A percentile compares a stretch with the other conserved stretches of the same genome.
Conservation (phyloP, 768 basidiomycete species). For the Phylloporus sp. region DNA sequence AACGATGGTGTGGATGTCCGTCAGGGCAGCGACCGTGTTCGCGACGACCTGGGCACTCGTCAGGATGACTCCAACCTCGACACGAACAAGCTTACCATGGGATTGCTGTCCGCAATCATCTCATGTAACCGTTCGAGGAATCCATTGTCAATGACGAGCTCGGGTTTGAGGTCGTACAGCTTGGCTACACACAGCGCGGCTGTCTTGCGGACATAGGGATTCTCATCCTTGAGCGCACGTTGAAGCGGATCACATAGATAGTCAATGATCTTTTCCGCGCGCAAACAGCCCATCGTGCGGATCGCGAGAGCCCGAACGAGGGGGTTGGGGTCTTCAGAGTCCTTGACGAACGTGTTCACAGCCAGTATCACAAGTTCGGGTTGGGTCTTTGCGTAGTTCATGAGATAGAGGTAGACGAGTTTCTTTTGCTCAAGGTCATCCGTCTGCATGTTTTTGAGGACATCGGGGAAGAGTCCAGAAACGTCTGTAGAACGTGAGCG, state of each 20-base stretch:
- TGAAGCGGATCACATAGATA: slow-evolving; percentile 95
- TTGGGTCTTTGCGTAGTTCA: slow-evolving; percentile 99
- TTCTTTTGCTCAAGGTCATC: slow-evolving; percentile 99
- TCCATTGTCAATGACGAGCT: slow-evolving; percentile 91
- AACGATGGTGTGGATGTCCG: slow-evolving; percentile 83
- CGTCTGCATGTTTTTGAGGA: slow-evolving; percentile 99
- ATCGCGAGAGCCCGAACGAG: slow-evolving; percentile 95
- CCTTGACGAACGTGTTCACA: slow-evolving; percentile 98
- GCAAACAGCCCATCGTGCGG: slow-evolving; percentile 95
- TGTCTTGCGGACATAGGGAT: slow-evolving; percentile 98
- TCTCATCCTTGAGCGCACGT: slow-evolving; percentile 89
- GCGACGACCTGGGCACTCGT: slow-evolving; percentile 77
- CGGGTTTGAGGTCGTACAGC: slow-evolving; percentile 94
- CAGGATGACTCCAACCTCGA: neutral
- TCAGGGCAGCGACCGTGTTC: slow-evolving; percentile 89
- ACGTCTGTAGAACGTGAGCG: slow-evolving; percentile 50
- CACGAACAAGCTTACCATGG: slow-evolving; percentile 64
- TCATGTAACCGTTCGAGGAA: slow-evolving; percentile 87
- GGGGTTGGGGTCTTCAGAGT: slow-evolving; percentile 94
- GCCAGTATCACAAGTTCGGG: slow-evolving; percentile 98
- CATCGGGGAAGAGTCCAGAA: slow-evolving; percentile 94
- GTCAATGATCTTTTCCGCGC: slow-evolving; percentile 98
- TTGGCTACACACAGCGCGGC: slow-evolving; percentile 97
- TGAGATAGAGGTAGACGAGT: slow-evolving; percentile 97
- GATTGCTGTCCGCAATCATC: slow-evolving; percentile 93